These are phyloP conservation scores for Salvia miltiorrhiza DNA, from an alignment of 257 asterid species.

Conservation along the genomic window DNA sequence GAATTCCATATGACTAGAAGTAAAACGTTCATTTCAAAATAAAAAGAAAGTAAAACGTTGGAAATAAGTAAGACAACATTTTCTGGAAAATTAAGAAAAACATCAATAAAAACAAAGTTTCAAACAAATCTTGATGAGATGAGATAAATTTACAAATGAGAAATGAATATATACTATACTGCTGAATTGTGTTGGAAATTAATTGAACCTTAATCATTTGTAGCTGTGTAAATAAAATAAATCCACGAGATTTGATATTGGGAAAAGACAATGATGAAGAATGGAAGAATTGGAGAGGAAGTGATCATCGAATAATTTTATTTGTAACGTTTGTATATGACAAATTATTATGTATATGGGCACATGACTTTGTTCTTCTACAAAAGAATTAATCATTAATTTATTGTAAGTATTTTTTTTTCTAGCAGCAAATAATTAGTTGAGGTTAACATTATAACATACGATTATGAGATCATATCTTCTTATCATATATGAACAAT, in stretches of 20 bases:
- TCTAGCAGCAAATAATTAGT: background rate
- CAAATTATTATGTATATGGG: constrained; percentile 15
- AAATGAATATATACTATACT: background rate
- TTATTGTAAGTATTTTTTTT: too few relatives aligned
- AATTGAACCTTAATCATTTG: background rate
- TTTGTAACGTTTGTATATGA: constrained; percentile 30
- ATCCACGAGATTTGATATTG: background rate
- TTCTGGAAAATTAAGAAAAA: background rate
- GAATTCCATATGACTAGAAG: background rate
- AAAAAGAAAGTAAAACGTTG: too few relatives aligned
- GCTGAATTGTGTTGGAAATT: background rate
- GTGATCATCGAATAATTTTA: constrained; percentile 21
- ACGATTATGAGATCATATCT: background rate
- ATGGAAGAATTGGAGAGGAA: constrained; percentile 13
- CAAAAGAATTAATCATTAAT: background rate
- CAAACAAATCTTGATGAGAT: background rate
- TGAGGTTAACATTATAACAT: background rate
- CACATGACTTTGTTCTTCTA: constrained; percentile 30
- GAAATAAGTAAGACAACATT: too few relatives aligned
- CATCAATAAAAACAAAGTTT: background rate
- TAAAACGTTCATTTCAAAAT: too few relatives aligned
- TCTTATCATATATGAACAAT: background rate
- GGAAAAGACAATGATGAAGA: constrained; percentile 16
- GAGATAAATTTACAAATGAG: background rate
- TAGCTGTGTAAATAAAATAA: background rate